These are phyloP conservation scores for Trichoderma atrobrunneum DNA, from an alignment of 2,329 filamentous ascomycete genomes.

Conservation along the genomic window DNA sequence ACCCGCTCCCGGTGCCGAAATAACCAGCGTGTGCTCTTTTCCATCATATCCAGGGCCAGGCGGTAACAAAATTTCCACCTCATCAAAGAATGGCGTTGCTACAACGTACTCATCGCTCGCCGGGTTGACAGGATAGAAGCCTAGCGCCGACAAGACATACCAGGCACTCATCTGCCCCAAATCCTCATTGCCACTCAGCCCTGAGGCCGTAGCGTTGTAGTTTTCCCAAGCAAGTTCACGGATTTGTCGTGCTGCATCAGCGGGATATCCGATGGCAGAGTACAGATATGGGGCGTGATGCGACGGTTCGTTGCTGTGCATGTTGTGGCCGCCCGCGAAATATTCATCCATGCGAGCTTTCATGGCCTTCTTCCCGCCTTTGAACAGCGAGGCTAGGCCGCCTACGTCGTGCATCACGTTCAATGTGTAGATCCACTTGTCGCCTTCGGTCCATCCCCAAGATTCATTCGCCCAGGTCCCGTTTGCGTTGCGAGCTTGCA, in stretches of 20 bases:
- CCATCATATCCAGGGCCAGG: slow-evolving; percentile 23
- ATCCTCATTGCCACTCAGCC: slow-evolving; percentile 47
- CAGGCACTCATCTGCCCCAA: slow-evolving; percentile 50
- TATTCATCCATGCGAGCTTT: slow-evolving; percentile 43
- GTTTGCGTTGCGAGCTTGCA: slow-evolving; percentile 47
- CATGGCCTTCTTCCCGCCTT: slow-evolving; percentile 35
- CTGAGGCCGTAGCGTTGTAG: slow-evolving; percentile 46
- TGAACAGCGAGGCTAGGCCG: slow-evolving; percentile 42
- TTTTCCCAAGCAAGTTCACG: slow-evolving; percentile 27
- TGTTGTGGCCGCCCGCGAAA: slow-evolving; percentile 44
- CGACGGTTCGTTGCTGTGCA: slow-evolving; percentile 48
- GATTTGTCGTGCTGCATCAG: slow-evolving; percentile 37
- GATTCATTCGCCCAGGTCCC: slow-evolving; percentile 42
- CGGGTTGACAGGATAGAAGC: slow-evolving; percentile 47
- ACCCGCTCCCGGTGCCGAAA: slow-evolving; percentile 41
- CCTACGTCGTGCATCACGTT: slow-evolving; percentile 46
- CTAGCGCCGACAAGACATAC: slow-evolving; percentile 47
- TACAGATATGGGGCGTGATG: slow-evolving; percentile 49
- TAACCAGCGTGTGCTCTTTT: slow-evolving; percentile 32
- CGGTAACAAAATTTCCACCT: slow-evolving; percentile 39
- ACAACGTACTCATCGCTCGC: slow-evolving; percentile 45
- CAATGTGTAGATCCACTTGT: slow-evolving; percentile 51
- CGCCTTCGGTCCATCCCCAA: slow-evolving; percentile 49
- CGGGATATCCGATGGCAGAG: slow-evolving; percentile 41
- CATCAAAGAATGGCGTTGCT: slow-evolving; percentile 46